Evolutionary conservation across 768 basidiomycete genomes (phyloP).

Genomic region (Chiua virens): DNA sequence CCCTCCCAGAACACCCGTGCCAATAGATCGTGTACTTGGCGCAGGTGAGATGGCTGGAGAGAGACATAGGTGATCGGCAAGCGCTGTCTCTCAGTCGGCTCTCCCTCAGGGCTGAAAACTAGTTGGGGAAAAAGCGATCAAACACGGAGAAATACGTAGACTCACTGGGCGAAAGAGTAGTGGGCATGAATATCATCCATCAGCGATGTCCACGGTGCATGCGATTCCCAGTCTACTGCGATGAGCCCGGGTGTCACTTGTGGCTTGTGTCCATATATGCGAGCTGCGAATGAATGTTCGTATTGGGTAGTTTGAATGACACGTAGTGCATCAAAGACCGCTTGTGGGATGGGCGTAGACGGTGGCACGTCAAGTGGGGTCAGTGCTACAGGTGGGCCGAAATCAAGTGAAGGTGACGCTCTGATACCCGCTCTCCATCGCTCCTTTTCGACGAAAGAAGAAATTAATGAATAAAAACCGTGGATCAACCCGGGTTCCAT

Average conservation of each 20-base stretch:
- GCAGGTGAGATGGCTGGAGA: conserved; percentile 57
- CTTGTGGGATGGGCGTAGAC: conserved; percentile 26
- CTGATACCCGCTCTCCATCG: conserved; percentile 15
- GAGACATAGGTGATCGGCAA: conserved; percentile 65
- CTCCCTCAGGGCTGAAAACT: conserved; percentile 52
- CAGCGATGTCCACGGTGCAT: conserved; percentile 71
- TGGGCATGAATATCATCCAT: conserved; percentile 74
- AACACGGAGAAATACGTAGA: not conserved
- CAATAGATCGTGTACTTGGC: conserved; percentile 72
- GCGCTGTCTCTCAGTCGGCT: conserved; percentile 38
- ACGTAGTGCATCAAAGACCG: conserved; percentile 52
- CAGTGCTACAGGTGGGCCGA: conserved; percentile 8
- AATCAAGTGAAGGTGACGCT: not conserved
- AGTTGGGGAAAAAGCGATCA: not conserved
- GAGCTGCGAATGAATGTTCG: conserved; percentile 63
- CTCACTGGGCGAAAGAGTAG: conserved; percentile 58
- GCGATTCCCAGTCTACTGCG: conserved; percentile 71
- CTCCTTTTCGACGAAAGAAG: conserved; percentile 17
- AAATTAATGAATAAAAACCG: no score
- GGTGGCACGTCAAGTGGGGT: conserved; percentile 30
- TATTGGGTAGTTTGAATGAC: conserved; percentile 63
- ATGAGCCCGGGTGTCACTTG: conserved; percentile 39
- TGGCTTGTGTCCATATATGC: conserved; percentile 46
- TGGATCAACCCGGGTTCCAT: not conserved
- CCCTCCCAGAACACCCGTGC: conserved; percentile 73